These are phyloP conservation scores for Cucurbita pepo DNA, from an alignment of 306 rosid species.

Conservation along the genomic window DNA sequence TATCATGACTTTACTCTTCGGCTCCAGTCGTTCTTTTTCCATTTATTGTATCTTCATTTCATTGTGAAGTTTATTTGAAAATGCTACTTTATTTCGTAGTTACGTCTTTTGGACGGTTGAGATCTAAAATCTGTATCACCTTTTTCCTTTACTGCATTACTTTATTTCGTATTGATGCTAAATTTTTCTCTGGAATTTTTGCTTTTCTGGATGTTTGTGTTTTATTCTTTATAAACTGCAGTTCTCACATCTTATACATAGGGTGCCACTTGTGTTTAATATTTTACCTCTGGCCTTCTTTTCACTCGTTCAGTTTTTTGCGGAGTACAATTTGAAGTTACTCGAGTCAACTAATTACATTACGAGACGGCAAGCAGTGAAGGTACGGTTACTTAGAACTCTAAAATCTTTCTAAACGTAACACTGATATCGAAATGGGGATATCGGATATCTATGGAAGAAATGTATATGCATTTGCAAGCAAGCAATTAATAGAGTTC, in stretches of 20 bases:
- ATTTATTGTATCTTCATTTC: background rate
- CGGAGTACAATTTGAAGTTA: constrained; percentile 80
- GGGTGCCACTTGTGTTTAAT: background rate
- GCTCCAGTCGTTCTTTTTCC: background rate
- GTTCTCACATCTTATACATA: background rate
- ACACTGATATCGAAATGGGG: background rate
- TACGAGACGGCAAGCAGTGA: constrained; percentile 92
- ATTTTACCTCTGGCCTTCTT: background rate
- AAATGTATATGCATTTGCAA: background rate
- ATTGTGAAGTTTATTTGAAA: background rate
- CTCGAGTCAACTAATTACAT: constrained; percentile 88
- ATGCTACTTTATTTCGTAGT: background rate
- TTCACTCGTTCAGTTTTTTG: constrained; percentile 55
- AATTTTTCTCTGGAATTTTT: background rate
- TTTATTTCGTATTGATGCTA: background rate
- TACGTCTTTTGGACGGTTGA: background rate
- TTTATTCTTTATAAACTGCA: background rate
- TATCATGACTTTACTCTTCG: background rate
- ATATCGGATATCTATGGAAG: background rate
- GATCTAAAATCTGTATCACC: background rate
- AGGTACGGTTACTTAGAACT: constrained; percentile 30
- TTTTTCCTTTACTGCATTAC: background rate
- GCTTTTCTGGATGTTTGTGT: background rate
- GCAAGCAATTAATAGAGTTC: background rate
- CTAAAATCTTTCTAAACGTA: background rate